phyloP scores from a whole-genome alignment of 257 asterid genomes.

The Ajuga chamaepitys region DNA sequence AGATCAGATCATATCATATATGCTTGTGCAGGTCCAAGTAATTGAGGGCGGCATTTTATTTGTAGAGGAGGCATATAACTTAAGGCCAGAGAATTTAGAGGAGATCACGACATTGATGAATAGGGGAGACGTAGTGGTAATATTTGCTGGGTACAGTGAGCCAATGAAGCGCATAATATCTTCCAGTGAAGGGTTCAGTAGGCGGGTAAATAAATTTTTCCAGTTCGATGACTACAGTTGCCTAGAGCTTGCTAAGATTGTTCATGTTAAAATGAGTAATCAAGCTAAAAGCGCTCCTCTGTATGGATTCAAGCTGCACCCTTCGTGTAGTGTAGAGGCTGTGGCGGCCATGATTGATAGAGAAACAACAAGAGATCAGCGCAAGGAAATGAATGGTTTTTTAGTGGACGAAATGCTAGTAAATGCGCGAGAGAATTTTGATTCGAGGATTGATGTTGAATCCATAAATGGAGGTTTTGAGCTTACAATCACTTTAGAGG shows the following conservation, averaged over 20 bases:
- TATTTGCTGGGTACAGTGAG: slow-evolving; percentile 88
- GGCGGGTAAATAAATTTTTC: slow-evolving; percentile 82
- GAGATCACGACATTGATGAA: slow-evolving; percentile 94
- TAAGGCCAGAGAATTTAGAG: slow-evolving; percentile 69
- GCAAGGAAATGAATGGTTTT: neutral
- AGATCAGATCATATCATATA: no score
- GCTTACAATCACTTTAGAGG: neutral
- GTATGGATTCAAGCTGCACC: slow-evolving; percentile 28
- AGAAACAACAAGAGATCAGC: no score
- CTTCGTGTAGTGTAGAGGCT: neutral
- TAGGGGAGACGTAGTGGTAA: slow-evolving; percentile 74
- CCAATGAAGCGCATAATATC: slow-evolving; percentile 84
- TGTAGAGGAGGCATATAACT: slow-evolving; percentile 83
- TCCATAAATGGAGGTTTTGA: neutral
- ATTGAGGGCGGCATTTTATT: slow-evolving; percentile 88
- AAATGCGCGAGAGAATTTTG: neutral
- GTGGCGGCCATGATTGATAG: neutral
- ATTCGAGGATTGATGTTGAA: neutral
- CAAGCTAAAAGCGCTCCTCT: slow-evolving; percentile 40
- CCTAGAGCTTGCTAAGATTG: slow-evolving; percentile 66
- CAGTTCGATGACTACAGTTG: slow-evolving; percentile 62
- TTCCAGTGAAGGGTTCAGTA: slow-evolving; percentile 84
- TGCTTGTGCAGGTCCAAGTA: slow-evolving; percentile 32
- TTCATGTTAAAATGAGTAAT: slow-evolving; percentile 55
- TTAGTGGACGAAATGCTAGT: neutral